Evolutionary conservation across 116 monocot genomes (phyloP).

Genomic region (Phalaenopsis hybrid): DNA sequence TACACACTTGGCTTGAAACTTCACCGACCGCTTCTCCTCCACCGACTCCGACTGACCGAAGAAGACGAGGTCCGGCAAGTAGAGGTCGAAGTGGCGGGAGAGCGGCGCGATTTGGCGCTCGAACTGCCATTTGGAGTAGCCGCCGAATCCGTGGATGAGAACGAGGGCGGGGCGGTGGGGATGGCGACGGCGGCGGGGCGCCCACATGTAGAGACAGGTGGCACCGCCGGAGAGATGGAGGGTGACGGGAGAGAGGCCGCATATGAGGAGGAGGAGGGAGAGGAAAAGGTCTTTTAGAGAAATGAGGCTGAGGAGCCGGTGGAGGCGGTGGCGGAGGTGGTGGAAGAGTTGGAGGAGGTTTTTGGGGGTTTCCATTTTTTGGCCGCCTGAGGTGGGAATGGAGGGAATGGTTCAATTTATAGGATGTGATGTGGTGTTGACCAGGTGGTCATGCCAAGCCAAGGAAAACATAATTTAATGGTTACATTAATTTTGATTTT

Average conservation of each 20-base stretch:
- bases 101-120: slow-evolving; percentile 39
- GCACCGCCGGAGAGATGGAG: not conserved
- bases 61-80: slow-evolving; percentile 71
- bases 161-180: slow-evolving; percentile 31
- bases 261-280: slow-evolving; percentile 33
- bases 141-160: slow-evolving; percentile 82
- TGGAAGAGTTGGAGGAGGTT: not conserved
- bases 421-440: not conserved
- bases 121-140: slow-evolving; percentile 70
- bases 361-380: not conserved
- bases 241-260: slow-evolving; percentile 24
- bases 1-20: slow-evolving; percentile 43
- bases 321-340: not conserved
- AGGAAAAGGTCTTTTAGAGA: slow-evolving; percentile 33
- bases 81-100: slow-evolving; percentile 57
- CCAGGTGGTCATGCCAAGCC: too few species aligned
- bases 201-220: slow-evolving; percentile 38
- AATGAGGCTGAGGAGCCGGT: slow-evolving; percentile 19
- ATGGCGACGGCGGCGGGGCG: slow-evolving; percentile 17
- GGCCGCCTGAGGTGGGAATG: not conserved
- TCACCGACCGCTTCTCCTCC: slow-evolving; percentile 19
- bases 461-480: too few species aligned
- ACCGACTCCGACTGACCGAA: slow-evolving; percentile 46
- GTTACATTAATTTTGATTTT: too few species aligned
- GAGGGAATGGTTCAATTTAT: not conserved